Evolutionary conservation across 2,329 filamentous ascomycete species (phyloP).

Genomic region (Tolypocladium inflatum): DNA sequence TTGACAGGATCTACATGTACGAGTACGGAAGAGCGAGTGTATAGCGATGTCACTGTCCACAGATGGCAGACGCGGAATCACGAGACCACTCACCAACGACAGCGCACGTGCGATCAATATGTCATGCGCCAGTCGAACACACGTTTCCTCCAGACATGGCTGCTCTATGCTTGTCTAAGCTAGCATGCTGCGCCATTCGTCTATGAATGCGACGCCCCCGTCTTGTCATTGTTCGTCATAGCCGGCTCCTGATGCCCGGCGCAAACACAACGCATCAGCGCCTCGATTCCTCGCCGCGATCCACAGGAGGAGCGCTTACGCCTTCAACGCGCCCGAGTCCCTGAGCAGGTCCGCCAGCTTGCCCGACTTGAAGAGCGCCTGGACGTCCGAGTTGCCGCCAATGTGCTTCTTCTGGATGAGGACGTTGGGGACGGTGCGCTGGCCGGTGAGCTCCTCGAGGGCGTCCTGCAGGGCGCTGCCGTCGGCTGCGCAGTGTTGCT

Average conservation of each 20-base stretch:
- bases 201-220: neutral
- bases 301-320: constrained; percentile 19
- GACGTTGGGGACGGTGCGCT: constrained; percentile 91
- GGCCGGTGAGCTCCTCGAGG: constrained; percentile 68
- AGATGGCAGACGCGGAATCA: neutral
- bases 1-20: neutral
- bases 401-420: constrained; percentile 89
- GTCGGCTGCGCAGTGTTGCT: constrained; percentile 50
- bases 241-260: neutral
- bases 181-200: neutral
- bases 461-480: constrained; percentile 75
- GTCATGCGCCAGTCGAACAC: neutral
- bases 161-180: neutral
- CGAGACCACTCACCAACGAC: neutral
- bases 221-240: neutral
- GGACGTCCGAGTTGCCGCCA: constrained; percentile 87
- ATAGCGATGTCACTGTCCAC: neutral
- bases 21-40: neutral
- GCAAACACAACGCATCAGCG: neutral
- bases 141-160: neutral
- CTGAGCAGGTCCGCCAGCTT: constrained; percentile 31
- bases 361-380: constrained; percentile 40
- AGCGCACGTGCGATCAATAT: neutral
- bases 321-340: constrained; percentile 31
- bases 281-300: no score